A percentile compares a stretch with the other conserved stretches of the same genome.
phyloP scores from a whole-genome alignment of 768 basidiomycete species.

The Kwoniella shandongensis region DNA sequence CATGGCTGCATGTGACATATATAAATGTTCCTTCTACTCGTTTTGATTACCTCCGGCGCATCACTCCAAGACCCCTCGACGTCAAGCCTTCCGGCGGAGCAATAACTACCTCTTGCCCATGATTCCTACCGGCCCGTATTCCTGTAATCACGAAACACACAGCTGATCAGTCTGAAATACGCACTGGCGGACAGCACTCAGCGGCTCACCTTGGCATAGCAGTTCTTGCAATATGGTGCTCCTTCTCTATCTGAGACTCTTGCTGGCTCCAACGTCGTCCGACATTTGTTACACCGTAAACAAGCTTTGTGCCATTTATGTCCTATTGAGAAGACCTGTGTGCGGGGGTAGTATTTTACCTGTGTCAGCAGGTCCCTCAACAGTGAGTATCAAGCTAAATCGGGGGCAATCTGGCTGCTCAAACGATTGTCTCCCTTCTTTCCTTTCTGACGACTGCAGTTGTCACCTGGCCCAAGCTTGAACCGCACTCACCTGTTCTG shows the following conservation, averaged over 20 bases:
- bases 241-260: constrained; percentile 49
- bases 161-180: not conserved
- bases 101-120: constrained; percentile 34
- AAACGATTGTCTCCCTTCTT: no score
- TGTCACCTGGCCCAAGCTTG: no score
- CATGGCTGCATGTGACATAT: no score
- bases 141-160: constrained; percentile 8
- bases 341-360: not conserved
- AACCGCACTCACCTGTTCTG: constrained; percentile 35
- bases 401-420: no score
- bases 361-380: not conserved
- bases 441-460: no score
- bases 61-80: no score
- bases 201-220: constrained; percentile 45
- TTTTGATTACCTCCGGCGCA: no score
- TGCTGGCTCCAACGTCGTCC: constrained; percentile 41
- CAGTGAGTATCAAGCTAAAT: not conserved
- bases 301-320: constrained; percentile 43
- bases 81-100: not conserved
- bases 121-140: constrained; percentile 44
- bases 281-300: constrained; percentile 38
- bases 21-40: no score
- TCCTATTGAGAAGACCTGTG: constrained; percentile 20
- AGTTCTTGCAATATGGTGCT: constrained; percentile 41
- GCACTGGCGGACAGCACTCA: not conserved